phyloP scores from a whole-genome alignment of 768 basidiomycete genomes.

The Leucosporidium creatinivorum region DNA sequence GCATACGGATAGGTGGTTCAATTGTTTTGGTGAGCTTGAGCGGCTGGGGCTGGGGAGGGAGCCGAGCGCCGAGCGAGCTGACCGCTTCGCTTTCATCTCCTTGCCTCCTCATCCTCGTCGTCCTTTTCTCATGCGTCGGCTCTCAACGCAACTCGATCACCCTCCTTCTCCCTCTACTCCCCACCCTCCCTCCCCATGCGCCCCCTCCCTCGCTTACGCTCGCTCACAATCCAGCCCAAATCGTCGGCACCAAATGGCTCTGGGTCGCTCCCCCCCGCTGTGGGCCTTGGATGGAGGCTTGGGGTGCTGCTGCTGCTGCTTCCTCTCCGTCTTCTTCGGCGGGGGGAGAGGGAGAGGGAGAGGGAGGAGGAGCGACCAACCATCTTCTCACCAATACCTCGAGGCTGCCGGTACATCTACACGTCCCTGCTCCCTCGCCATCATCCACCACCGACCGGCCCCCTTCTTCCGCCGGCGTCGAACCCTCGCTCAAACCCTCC shows the following conservation, averaged over 20 bases:
- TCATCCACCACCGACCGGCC: no score
- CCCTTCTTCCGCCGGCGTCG: no score
- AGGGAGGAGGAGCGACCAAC: neutral
- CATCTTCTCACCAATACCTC: slow-evolving; percentile 72
- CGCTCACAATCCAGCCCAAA: slow-evolving; percentile 59
- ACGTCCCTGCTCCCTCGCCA: no score
- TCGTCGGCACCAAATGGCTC: slow-evolving; percentile 78
- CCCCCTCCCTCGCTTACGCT: slow-evolving; percentile 5
- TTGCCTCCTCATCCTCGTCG: no score
- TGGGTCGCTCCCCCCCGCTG: slow-evolving; percentile 75
- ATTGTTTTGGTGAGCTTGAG: slow-evolving; percentile 63
- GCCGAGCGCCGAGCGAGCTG: no score
- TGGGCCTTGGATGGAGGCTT: slow-evolving; percentile 52
- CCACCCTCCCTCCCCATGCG: neutral
- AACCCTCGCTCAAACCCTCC: no score
- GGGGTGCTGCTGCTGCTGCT: slow-evolving; percentile 8
- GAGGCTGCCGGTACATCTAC: slow-evolving; percentile 20
- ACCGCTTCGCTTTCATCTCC: no score
- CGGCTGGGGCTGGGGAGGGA: no score
- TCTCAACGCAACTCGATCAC: no score
- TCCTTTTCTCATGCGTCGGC: no score
- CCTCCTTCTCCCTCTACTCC: no score
- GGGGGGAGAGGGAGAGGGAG: slow-evolving; percentile 7
- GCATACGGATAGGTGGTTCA: slow-evolving; percentile 90
- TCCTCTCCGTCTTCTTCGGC: no score